Percentiles rank a stretch among this genome's conserved stretches.
phyloP scores from a whole-genome alignment of 2,329 filamentous ascomycete species.

The Colletotrichum sublineola region DNA sequence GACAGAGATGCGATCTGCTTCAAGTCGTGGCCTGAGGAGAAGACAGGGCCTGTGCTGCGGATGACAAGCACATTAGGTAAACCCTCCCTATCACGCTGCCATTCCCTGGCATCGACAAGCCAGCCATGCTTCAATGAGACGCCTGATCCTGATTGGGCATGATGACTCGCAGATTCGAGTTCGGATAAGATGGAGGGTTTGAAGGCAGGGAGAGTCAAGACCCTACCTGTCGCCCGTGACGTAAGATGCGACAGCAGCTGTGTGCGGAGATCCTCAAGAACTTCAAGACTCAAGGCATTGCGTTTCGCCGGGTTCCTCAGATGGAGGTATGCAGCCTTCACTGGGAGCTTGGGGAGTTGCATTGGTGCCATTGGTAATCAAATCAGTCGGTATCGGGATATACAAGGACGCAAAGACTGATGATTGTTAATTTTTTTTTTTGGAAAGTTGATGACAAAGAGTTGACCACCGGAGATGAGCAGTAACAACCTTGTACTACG shows the following conservation, averaged over 20 bases:
- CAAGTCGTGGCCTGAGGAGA: constrained; percentile 52
- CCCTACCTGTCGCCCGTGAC: constrained; percentile 42
- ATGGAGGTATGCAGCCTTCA: constrained; percentile 47
- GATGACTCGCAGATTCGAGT: constrained; percentile 38
- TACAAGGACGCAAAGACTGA: background rate
- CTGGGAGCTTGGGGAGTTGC: constrained; percentile 46
- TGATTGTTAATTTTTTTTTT: background rate
- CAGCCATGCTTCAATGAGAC: constrained; percentile 43
- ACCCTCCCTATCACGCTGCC: constrained; percentile 43
- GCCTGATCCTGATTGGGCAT: background rate
- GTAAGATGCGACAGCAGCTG: constrained; percentile 47
- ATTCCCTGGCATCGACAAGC: constrained; percentile 47
- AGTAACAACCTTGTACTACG: background rate
- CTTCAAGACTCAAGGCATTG: constrained; percentile 47
- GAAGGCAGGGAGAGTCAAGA: constrained; percentile 49
- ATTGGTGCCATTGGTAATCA: background rate
- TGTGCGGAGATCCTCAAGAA: constrained; percentile 45
- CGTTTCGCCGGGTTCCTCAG: constrained; percentile 45
- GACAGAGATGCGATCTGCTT: constrained; percentile 44
- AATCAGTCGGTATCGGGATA: background rate
- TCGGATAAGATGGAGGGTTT: constrained; percentile 42
- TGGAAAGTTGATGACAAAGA: background rate
- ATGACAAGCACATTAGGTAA: constrained; percentile 52
- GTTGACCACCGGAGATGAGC: background rate
- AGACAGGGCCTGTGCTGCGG: constrained; percentile 48